Base-by-base conservation (phyloP, 495 filamentous ascomycete species). In the Aspergillus cavernicola region DNA sequence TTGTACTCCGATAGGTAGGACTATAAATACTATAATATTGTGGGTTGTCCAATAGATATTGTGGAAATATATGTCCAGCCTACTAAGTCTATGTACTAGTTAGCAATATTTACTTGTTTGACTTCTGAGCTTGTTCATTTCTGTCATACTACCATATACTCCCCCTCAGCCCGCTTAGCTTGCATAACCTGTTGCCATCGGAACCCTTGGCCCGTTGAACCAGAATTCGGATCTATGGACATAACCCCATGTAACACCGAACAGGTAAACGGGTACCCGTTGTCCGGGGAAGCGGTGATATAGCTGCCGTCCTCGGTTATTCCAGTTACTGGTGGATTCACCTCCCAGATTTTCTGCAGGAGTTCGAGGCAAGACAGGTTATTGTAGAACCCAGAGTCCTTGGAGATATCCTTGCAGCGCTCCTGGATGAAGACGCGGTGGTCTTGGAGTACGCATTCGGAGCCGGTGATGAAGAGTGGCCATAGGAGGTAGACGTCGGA, bases 391-490 rank as follows among this genome's bases (percentile, higher is more conserved):
- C 90, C 92, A 37, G 86, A 90, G 61, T 92, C 87, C 20, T 83
- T 79, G 74, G 90, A 89, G 59, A 96, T 90, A 65, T 92, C 90
- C 33, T 84, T 74, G 73, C 90, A 96, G 44, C 91, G 82, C 59
- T 82, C 72, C 16, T 89, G 81, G 40, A 97, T 85, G 41, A 90
- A 79, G 26, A 79, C 76, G 49, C 92, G 85, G 56, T 96, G 88
- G 32, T 84, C 73, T 56, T 89, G 86, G 48, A 86, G 84, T 47
- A 95, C 88, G 64, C 91, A 95, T 72, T 96, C 92, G 19, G 88
- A 90, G 24, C 92, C 92, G 0, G 85, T 86, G 43, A 97, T 86
- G 65, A 96, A 96, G 9, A 97, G 78, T 8, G 92, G 92, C 92
- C 92, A 97, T 2, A 97, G 82, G 20, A 97, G 74, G 60, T 93